Evolutionary conservation across 2,329 filamentous ascomycete genomes (phyloP).

Genomic region (Fusarium aywerte): DNA sequence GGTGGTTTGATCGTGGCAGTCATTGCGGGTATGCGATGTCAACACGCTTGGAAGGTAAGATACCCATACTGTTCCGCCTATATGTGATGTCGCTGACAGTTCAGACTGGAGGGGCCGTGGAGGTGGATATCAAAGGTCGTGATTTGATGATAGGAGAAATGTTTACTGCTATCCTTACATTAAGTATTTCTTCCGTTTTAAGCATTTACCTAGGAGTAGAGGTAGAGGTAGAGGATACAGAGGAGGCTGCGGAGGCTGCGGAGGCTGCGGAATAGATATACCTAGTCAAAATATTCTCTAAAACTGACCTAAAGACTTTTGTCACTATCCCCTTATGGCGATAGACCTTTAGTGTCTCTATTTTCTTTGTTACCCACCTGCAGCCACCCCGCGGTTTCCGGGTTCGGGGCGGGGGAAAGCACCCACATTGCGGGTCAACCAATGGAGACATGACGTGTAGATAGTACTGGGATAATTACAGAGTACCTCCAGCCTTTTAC

Average conservation of each 20-base stretch:
- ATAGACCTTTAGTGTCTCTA: no score
- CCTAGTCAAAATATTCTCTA: no score
- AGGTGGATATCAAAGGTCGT: background rate
- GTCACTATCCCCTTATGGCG: conserved; percentile 24
- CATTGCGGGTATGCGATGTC: background rate
- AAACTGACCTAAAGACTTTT: no score
- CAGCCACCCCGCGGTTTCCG: conserved; percentile 42
- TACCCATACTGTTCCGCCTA: no score
- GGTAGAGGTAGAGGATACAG: no score
- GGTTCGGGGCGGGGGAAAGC: conserved; percentile 25
- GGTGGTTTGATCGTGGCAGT: background rate
- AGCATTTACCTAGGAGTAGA: background rate
- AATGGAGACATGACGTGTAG: conserved; percentile 34
- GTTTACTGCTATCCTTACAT: background rate
- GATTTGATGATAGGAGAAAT: background rate
- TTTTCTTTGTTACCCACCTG: no score
- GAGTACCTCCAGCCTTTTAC: background rate
- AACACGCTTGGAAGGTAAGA: background rate
- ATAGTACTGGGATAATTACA: background rate
- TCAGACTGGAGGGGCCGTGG: background rate
- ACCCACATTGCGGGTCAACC: conserved; percentile 18
- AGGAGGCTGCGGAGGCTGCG: no score
- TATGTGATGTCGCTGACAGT: no score
- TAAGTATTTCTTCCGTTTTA: background rate
- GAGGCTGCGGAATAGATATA: no score